phyloP scores from a whole-genome alignment of 2,329 filamentous ascomycete genomes.

The Rachicladosporium sp. region DNA sequence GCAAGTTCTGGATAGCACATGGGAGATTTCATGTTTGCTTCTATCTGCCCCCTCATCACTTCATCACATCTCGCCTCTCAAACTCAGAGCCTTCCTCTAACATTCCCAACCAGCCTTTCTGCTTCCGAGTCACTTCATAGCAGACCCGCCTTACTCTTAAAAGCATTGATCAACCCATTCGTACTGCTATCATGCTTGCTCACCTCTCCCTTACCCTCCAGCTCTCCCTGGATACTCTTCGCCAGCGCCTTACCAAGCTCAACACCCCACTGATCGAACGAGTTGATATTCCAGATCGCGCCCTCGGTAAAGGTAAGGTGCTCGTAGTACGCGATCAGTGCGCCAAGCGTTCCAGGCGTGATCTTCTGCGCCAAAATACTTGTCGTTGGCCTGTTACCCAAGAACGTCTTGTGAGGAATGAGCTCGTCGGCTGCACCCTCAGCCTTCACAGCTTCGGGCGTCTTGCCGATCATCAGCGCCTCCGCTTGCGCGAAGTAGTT shows the following conservation, averaged over 20 bases:
- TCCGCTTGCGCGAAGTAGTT: slow-evolving; percentile 87
- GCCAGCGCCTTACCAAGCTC: slow-evolving; percentile 94
- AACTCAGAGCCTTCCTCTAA: too few species aligned
- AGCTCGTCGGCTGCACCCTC: slow-evolving; percentile 64
- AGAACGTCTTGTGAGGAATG: slow-evolving; percentile 97
- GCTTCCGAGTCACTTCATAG: too few species aligned
- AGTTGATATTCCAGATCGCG: slow-evolving; percentile 98
- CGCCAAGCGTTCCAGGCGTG: slow-evolving; percentile 83
- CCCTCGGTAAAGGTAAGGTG: slow-evolving; percentile 97
- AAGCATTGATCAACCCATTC: slow-evolving; percentile 76
- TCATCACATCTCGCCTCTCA: too few species aligned
- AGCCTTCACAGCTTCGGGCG: slow-evolving; percentile 62
- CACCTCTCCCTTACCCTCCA: slow-evolving; percentile 64
- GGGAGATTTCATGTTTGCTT: too few species aligned
- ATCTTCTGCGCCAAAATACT: slow-evolving; percentile 89
- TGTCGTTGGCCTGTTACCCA: slow-evolving; percentile 93
- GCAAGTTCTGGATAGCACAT: too few species aligned
- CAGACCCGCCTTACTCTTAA: slow-evolving; percentile 60
- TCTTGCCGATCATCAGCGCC: slow-evolving; percentile 80
- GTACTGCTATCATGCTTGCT: slow-evolving; percentile 76
- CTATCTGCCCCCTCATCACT: too few species aligned
- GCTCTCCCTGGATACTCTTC: slow-evolving; percentile 56
- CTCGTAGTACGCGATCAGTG: slow-evolving; percentile 97
- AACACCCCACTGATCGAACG: slow-evolving; percentile 98
- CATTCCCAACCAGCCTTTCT: too few species aligned